Conservation (phyloP, 768 basidiomycete species). For the Rhodosporidiobolus odoratus region DNA sequence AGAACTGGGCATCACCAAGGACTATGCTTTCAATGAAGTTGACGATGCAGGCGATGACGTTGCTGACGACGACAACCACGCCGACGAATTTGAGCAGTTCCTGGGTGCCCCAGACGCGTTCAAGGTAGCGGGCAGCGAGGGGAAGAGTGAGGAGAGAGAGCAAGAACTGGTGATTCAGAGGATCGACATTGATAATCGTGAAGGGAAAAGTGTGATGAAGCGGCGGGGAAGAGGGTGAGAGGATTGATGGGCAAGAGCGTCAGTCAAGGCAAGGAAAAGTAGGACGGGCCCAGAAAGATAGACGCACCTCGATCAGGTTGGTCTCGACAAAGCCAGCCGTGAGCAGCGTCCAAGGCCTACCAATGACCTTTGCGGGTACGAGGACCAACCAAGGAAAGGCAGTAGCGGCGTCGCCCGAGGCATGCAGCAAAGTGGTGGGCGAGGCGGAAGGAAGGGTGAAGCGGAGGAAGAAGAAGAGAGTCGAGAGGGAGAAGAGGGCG, state of each 20-base stretch:
- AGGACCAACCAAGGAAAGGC: conserved; percentile 41
- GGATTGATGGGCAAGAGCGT: background rate
- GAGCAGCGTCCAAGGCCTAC: conserved; percentile 83
- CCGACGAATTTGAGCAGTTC: conserved; percentile 55
- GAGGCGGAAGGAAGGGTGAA: conserved; percentile 11
- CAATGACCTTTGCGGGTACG: conserved; percentile 36
- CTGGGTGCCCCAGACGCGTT: conserved; percentile 76
- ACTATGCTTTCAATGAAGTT: conserved; percentile 68
- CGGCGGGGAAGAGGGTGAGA: background rate
- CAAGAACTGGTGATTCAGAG: too few relatives aligned
- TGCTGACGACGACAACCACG: conserved; percentile 70
- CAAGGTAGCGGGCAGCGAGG: conserved; percentile 79
- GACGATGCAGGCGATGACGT: conserved; percentile 79
- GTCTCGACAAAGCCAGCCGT: conserved; percentile 83
- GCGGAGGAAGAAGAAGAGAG: conserved; percentile 29
- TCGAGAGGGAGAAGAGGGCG: conserved; percentile 19
- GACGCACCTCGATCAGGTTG: conserved; percentile 71
- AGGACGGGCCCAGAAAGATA: background rate
- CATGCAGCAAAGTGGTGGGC: conserved; percentile 16
- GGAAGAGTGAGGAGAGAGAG: conserved; percentile 71
- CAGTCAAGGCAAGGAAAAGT: background rate
- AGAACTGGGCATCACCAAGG: conserved; percentile 32
- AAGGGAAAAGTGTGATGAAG: background rate
- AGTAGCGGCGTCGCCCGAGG: conserved; percentile 23
- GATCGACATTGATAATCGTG: too few relatives aligned